Evolutionary conservation across 2,329 filamentous ascomycete genomes (phyloP), one percentile per base, ranked within the genome.

Genomic region (Fusarium multiceps): DNA sequence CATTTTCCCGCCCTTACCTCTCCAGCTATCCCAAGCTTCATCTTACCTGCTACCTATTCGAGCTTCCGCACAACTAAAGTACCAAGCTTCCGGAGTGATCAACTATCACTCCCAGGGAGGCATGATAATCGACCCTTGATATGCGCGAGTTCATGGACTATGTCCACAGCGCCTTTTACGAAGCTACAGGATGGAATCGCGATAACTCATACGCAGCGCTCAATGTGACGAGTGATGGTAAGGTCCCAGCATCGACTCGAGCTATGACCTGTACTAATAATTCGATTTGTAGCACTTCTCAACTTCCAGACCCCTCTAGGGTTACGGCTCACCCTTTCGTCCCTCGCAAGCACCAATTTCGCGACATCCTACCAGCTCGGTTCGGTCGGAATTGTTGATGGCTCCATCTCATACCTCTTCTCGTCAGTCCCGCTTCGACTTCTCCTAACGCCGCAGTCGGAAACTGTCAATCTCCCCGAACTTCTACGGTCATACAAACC

Each of bases 71-170:
- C 6, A 43, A 43, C 42, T 41, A 16, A 45, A 45, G 55, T 18
- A 20, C 23, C 48, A 18, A 58, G 55, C 68, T 71, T 71, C 68
- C 68, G 51, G 63, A 68, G 68, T 64, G 63, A 61, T 51, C 34
- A 43, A 4, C 11, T 9, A 43, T 68, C 59, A 40, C 68, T 68
- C 37, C 20, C 40, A 40, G 57, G 66, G 59, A 72, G 73, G 76
- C 69, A 79, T 78, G 77, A 69, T 55, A 67, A 77, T 59, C 47
- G 59, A 54, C 61, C 66, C 71, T 67, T 77, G 76, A 82, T 56
- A 98, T 98, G 94, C 90, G 96, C 83, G 92, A 94, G 82, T 98
- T 97, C 85, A 97, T 98, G 93, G 94, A 97, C 82, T 95, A 97
- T 84, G 91, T 98, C 84, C 93, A 97, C 82, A 88, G 92, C 82